Evolutionary conservation across 2,329 filamentous ascomycete species (phyloP).

Genomic region (Pseudocercospora cruenta): DNA sequence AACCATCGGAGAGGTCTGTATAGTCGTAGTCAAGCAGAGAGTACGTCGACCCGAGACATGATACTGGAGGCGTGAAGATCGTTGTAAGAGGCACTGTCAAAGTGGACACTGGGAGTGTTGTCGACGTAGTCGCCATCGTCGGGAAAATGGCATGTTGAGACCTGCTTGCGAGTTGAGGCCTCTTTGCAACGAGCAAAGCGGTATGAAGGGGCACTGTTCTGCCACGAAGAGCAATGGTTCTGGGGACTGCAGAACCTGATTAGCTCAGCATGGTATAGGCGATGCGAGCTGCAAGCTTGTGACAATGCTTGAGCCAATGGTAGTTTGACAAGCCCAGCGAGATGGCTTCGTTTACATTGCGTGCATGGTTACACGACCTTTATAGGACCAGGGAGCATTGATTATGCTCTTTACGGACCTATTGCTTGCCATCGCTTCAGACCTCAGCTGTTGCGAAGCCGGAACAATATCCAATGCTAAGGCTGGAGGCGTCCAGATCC

Average conservation of each 20-base stretch:
- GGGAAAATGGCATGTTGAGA: not conserved
- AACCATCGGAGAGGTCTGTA: not conserved
- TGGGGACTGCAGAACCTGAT: not conserved
- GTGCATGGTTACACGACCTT: not conserved
- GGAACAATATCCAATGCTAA: not conserved
- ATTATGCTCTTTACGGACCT: not conserved
- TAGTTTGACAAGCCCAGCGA: not conserved
- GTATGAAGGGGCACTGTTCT: not conserved
- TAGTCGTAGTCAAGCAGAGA: slow-evolving; percentile 1
- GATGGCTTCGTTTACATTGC: not conserved
- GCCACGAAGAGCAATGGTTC: not conserved
- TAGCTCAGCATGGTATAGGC: not conserved
- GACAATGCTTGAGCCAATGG: not conserved
- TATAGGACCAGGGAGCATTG: not conserved
- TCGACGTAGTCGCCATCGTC: not conserved
- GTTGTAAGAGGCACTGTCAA: not conserved
- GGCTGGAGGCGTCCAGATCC: not conserved
- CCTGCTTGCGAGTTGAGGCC: not conserved
- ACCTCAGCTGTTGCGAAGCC: not conserved
- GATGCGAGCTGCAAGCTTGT: not conserved
- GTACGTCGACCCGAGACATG: not conserved
- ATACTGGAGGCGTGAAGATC: not conserved
- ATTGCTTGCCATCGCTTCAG: not conserved
- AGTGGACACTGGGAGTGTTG: not conserved
- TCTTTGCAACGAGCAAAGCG: not conserved